Conservation (phyloP, 2,329 filamentous ascomycete species). For the Hymenoscyphus occultus region DNA sequence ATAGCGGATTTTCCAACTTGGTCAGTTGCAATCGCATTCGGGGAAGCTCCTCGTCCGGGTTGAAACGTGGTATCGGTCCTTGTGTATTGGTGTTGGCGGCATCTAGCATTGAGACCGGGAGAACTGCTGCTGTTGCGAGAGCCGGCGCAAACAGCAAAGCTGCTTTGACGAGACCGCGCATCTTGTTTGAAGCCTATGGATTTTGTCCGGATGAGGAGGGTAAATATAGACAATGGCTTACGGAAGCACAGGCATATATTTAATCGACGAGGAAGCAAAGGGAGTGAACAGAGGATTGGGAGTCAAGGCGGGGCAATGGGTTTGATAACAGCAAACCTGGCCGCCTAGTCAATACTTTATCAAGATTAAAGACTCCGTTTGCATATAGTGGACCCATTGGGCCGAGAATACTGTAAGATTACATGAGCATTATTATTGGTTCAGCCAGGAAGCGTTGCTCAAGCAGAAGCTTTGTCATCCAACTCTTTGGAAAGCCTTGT, state of each 20-base stretch:
- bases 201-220: not conserved
- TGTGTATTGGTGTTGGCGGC: slow-evolving; percentile 23
- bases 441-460: not conserved
- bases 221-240: not conserved
- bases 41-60: slow-evolving; percentile 43
- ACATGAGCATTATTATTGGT: too few species aligned
- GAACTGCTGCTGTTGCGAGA: slow-evolving; percentile 25
- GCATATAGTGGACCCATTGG: not conserved
- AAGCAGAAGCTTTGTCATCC: not conserved
- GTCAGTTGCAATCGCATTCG: slow-evolving; percentile 42
- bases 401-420: not conserved
- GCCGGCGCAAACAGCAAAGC: slow-evolving; percentile 32
- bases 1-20: slow-evolving; percentile 44
- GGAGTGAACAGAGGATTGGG: not conserved
- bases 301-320: not conserved
- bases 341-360: too few species aligned
- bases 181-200: slow-evolving; percentile 17
- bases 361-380: too few species aligned
- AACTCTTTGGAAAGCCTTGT: not conserved
- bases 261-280: not conserved
- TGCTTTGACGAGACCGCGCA: slow-evolving; percentile 36
- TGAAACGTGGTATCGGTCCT: slow-evolving; percentile 26
- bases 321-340: not conserved
- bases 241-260: slow-evolving; percentile 11
- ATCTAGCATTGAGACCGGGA: slow-evolving; percentile 24